These are phyloP conservation scores for Candida maesae DNA, from an alignment of 805 yeast species.

Conservation along the genomic window DNA sequence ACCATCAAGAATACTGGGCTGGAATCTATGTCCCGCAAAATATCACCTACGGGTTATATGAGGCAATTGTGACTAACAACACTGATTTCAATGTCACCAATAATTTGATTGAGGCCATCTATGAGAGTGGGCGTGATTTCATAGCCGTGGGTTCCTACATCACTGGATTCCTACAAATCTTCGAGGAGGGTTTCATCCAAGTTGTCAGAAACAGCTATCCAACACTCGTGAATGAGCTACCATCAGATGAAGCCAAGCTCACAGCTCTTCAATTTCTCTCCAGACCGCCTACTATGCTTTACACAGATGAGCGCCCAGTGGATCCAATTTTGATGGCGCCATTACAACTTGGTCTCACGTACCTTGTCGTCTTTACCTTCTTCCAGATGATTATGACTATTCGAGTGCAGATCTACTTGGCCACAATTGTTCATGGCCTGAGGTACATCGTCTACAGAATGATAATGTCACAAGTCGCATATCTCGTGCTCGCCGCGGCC, in stretches of 20 bases:
- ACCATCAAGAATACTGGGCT: slow-evolving; percentile 56
- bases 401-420: slow-evolving; percentile 40
- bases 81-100: slow-evolving; percentile 21
- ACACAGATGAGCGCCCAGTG: slow-evolving; percentile 45
- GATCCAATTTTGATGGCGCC: slow-evolving; percentile 56
- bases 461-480: slow-evolving; percentile 45
- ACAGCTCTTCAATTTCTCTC: slow-evolving; percentile 15
- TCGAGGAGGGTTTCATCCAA: slow-evolving; percentile 23
- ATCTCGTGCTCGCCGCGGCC: slow-evolving; percentile 52
- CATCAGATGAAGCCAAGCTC: slow-evolving; percentile 24
- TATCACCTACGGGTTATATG: slow-evolving; percentile 35
- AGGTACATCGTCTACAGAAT: slow-evolving; percentile 42
- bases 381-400: slow-evolving; percentile 61
- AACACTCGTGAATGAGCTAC: slow-evolving; percentile 32
- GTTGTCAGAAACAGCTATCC: slow-evolving; percentile 5
- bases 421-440: slow-evolving; percentile 34
- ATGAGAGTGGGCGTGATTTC: slow-evolving; percentile 64
- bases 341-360: slow-evolving; percentile 68
- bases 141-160: slow-evolving; percentile 42
- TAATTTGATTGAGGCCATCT: slow-evolving; percentile 36
- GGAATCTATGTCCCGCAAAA: slow-evolving; percentile 46
- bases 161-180: slow-evolving; percentile 44
- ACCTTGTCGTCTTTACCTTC: slow-evolving; percentile 64
- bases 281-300: slow-evolving; percentile 17
- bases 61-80: slow-evolving; percentile 23